Percentiles rank a stretch among this genome's conserved stretches.
Conservation (phyloP, 495 filamentous ascomycete genomes). For the Penicillium mononematosum region DNA sequence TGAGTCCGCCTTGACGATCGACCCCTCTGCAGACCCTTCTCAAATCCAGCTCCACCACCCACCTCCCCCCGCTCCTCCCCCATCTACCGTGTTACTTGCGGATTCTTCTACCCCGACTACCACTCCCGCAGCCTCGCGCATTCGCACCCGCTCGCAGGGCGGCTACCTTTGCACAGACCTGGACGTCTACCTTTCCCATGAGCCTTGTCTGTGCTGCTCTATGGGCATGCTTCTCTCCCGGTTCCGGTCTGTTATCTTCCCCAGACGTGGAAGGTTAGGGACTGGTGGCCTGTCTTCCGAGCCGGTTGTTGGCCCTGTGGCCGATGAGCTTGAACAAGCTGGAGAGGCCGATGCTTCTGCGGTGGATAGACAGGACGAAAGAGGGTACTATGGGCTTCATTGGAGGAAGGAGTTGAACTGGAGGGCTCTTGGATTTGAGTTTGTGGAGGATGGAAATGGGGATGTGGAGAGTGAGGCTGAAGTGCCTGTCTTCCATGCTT, state of each 20-base stretch:
- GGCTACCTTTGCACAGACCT: conserved; percentile 95
- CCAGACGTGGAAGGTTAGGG: conserved; percentile 46
- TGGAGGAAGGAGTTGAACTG: conserved; percentile 95
- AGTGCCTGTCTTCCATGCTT: conserved; percentile 23
- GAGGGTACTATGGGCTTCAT: conserved; percentile 71
- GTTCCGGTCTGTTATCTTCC: conserved; percentile 80
- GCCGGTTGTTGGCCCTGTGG: conserved; percentile 26
- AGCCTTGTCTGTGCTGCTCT: conserved; percentile 93
- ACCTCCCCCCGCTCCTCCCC: conserved; percentile 22
- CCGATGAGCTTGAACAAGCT: conserved; percentile 10
- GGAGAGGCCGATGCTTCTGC: conserved; percentile 43
- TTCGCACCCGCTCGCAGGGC: conserved; percentile 51
- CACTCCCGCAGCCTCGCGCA: conserved; percentile 20
- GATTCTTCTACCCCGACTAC: neutral
- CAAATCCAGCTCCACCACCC: neutral
- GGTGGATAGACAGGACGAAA: conserved; percentile 54
- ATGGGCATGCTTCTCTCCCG: conserved; percentile 94
- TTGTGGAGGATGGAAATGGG: conserved; percentile 40
- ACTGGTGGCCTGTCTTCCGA: conserved; percentile 45
- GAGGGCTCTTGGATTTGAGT: conserved; percentile 85
- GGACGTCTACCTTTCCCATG: conserved; percentile 88
- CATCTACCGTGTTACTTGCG: conserved; percentile 5
- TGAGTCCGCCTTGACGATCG: conserved; percentile 9
- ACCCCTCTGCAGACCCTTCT: conserved; percentile 1
- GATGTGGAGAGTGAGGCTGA: neutral